Evolutionary conservation across 192 early-diverging fungal genomes (phyloP).

Genomic region (Jimgerdemannia flammicorona): DNA sequence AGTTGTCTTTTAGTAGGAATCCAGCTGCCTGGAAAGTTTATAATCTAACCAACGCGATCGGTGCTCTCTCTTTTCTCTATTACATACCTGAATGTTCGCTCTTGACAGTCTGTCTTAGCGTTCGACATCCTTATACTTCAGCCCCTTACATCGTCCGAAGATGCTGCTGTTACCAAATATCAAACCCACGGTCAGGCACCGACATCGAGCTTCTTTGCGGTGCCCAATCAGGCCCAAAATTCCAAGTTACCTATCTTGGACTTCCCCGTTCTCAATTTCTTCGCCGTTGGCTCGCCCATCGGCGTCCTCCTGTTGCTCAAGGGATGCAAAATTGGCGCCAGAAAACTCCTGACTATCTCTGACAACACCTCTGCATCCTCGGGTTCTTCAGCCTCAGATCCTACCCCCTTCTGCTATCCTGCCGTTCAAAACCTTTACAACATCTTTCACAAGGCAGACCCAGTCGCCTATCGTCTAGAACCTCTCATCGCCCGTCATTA

Average conservation of each 20-base stretch:
- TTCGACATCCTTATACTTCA: constrained; percentile 78
- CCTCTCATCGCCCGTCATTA: constrained; percentile 63
- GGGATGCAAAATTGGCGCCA: constrained; percentile 59
- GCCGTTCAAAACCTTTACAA: constrained; percentile 75
- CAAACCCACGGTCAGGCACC: constrained; percentile 19
- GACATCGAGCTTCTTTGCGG: not conserved
- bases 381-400: constrained; percentile 18
- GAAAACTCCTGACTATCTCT: constrained; percentile 26
- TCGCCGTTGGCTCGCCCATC: constrained; percentile 80
- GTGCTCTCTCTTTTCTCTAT: not conserved
- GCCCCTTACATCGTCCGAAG: constrained; percentile 33
- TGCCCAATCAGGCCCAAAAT: not conserved
- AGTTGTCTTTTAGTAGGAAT: too few species aligned
- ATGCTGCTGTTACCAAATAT: constrained; percentile 20
- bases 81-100: not conserved
- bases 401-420: constrained; percentile 50
- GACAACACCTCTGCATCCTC: constrained; percentile 4
- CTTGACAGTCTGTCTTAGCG: constrained; percentile 54
- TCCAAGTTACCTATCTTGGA: constrained; percentile 32
- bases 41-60: too few species aligned
- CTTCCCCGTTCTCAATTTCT: constrained; percentile 73
- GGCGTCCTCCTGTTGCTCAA: constrained; percentile 76
- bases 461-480: constrained; percentile 70
- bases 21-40: not conserved
- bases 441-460: constrained; percentile 71